phyloP scores from a whole-genome alignment of 768 basidiomycete genomes.

The Austroboletus festivus region DNA sequence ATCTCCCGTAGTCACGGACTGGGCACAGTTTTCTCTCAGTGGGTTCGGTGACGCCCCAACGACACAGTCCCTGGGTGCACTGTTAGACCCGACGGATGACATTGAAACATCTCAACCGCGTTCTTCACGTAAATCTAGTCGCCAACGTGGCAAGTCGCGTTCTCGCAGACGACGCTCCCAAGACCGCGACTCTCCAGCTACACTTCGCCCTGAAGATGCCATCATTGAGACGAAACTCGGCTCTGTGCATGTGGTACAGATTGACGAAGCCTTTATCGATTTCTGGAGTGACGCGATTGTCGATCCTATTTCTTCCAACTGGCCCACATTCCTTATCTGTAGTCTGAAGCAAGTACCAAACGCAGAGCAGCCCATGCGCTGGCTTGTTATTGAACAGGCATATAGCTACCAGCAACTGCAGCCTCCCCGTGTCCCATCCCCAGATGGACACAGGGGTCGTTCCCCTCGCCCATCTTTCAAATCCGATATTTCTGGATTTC shows the following conservation, averaged over 20 bases:
- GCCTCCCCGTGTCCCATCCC: constrained; percentile 24
- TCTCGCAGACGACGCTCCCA: constrained; percentile 20
- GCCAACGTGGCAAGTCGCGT: constrained; percentile 30
- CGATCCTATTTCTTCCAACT: constrained; percentile 60
- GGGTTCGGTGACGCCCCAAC: constrained; percentile 52
- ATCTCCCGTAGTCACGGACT: constrained; percentile 43
- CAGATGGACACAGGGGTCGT: constrained; percentile 29
- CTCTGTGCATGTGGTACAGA: constrained; percentile 40
- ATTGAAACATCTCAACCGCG: constrained; percentile 50
- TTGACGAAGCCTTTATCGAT: constrained; percentile 82
- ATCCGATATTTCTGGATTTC: constrained; percentile 41
- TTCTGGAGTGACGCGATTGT: constrained; percentile 76
- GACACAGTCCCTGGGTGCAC: constrained; percentile 44
- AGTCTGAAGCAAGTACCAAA: constrained; percentile 48
- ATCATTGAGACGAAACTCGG: constrained; percentile 40
- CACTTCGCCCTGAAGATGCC: constrained; percentile 10
- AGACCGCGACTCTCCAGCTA: constrained; percentile 13
- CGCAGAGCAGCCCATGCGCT: constrained; percentile 40
- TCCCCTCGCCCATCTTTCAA: constrained; percentile 44
- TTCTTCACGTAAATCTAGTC: constrained; percentile 34
- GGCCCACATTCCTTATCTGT: constrained; percentile 71
- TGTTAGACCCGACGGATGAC: constrained; percentile 64
- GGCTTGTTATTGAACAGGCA: constrained; percentile 68
- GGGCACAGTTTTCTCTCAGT: constrained; percentile 64
- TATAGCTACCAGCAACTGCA: constrained; percentile 41